These are phyloP conservation scores for Fusarium denticulatum DNA, from an alignment of 2,329 filamentous ascomycete species.

Conservation along the genomic window DNA sequence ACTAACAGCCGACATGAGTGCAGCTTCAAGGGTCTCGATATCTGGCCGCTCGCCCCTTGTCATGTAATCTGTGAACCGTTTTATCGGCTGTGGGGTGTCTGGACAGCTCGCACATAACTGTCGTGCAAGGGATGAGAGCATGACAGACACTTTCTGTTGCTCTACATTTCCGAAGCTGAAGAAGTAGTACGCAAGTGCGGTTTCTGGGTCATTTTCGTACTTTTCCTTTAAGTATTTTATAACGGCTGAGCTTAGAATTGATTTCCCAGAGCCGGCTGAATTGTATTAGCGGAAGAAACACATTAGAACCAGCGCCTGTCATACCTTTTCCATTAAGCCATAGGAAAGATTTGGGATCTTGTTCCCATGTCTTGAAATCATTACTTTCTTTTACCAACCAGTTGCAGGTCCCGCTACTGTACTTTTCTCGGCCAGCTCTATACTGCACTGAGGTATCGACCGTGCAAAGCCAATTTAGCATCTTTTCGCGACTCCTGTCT, in stretches of 20 bases:
- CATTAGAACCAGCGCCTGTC: rapidly evolving
- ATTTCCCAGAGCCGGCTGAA: not conserved
- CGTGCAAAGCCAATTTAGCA: rapidly evolving
- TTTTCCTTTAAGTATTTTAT: not conserved
- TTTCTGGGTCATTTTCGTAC: rapidly evolving
- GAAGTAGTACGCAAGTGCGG: rapidly evolving
- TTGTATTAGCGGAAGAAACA: rapidly evolving
- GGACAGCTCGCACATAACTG: rapidly evolving
- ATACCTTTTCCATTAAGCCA: not conserved
- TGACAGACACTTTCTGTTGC: rapidly evolving
- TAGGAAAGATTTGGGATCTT: rapidly evolving
- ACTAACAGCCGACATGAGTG: rapidly evolving
- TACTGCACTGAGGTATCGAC: not conserved
- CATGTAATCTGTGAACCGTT: not conserved
- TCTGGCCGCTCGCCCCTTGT: not conserved
- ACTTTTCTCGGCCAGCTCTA: not conserved
- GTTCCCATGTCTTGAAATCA: rapidly evolving
- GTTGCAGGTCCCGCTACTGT: not conserved
- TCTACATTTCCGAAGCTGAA: not conserved
- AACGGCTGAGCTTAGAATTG: rapidly evolving
- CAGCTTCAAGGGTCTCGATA: rapidly evolving
- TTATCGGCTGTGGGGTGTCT: rapidly evolving
- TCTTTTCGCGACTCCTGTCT: not conserved
- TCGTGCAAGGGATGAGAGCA: not conserved
- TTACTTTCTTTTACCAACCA: rapidly evolving